Percentiles rank a stretch among this genome's conserved stretches.
These are phyloP conservation scores for Thraustochytrium sp. DNA, from an alignment of 352 stramenopile species.

Conservation along the genomic window DNA sequence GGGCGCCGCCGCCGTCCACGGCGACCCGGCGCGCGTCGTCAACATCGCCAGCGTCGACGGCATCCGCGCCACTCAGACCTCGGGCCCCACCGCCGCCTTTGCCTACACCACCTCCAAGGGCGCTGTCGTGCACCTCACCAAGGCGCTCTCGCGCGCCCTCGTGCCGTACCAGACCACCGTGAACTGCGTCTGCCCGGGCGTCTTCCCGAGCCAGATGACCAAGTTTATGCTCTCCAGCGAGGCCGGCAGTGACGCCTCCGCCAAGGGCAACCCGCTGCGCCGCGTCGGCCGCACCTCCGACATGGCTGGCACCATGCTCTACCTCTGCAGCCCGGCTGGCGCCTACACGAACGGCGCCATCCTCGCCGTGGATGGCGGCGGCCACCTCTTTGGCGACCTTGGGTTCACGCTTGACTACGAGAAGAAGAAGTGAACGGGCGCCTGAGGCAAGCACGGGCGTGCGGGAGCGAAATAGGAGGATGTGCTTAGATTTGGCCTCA, in stretches of 20 bases:
- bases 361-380: constrained; percentile 81
- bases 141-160: constrained; percentile 79
- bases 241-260: constrained; percentile 55
- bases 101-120: constrained; percentile 91
- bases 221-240: constrained; percentile 19
- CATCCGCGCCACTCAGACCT: constrained; percentile 54
- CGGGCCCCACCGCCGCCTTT: constrained; percentile 76
- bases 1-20: constrained; percentile 58
- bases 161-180: constrained; percentile 76
- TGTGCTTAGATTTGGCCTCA: too few relatives aligned
- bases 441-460: neutral
- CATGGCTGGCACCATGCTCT: constrained; percentile 85
- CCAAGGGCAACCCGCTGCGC: constrained; percentile 66
- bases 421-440: neutral
- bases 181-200: constrained; percentile 78
- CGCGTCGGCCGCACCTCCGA: constrained; percentile 76
- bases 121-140: constrained; percentile 86
- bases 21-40: constrained; percentile 57
- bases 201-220: constrained; percentile 42
- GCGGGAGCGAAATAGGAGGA: too few relatives aligned
- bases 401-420: constrained; percentile 15
- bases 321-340: constrained; percentile 75
- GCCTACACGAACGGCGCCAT: constrained; percentile 83
- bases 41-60: constrained; percentile 67
- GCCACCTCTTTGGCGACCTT: constrained; percentile 25